Evolutionary conservation across 2,329 filamentous ascomycete species (phyloP).

Genomic region (Emergomyces orientalis): DNA sequence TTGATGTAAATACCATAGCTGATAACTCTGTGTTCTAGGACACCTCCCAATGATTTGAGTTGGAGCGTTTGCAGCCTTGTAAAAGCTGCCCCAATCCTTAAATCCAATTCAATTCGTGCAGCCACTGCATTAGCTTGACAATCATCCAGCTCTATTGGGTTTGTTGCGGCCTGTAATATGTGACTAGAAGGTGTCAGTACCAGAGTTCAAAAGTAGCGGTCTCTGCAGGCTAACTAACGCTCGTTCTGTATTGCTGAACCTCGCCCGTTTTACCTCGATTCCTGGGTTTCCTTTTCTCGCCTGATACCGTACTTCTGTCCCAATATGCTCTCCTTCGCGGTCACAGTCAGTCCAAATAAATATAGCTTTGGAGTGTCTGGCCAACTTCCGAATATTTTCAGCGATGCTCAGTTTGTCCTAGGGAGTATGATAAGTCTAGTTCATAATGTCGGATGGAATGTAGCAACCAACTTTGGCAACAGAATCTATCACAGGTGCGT

Average conservation of each 20-base stretch:
- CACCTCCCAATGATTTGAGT: constrained; percentile 61
- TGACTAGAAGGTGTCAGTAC: constrained; percentile 48
- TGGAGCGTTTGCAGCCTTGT: constrained; percentile 77
- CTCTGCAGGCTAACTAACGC: constrained; percentile 48
- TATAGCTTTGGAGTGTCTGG: constrained; percentile 60
- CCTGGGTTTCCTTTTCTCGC: constrained; percentile 63
- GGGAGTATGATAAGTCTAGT: constrained; percentile 10
- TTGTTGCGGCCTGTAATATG: constrained; percentile 70
- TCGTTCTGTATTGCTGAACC: constrained; percentile 92
- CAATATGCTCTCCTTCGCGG: constrained; percentile 93
- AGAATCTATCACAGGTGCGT: constrained; percentile 61
- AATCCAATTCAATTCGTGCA: constrained; percentile 81
- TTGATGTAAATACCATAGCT: constrained; percentile 60
- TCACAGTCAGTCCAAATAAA: constrained; percentile 99
- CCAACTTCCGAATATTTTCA: constrained; percentile 73
- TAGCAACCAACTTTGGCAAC: constrained; percentile 53
- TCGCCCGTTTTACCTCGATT: constrained; percentile 74
- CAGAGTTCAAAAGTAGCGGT: neutral
- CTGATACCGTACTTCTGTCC: constrained; percentile 75
- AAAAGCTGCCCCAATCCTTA: constrained; percentile 86
- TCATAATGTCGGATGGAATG: constrained; percentile 1
- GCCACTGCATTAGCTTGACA: constrained; percentile 78
- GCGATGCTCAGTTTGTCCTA: constrained; percentile 74
- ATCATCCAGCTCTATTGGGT: constrained; percentile 70
- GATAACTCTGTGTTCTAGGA: constrained; percentile 56